These are phyloP conservation scores for Cutaneotrichosporon curvatum DNA, from an alignment of 1,284 basidiomycete genomes.

Conservation along the genomic window DNA sequence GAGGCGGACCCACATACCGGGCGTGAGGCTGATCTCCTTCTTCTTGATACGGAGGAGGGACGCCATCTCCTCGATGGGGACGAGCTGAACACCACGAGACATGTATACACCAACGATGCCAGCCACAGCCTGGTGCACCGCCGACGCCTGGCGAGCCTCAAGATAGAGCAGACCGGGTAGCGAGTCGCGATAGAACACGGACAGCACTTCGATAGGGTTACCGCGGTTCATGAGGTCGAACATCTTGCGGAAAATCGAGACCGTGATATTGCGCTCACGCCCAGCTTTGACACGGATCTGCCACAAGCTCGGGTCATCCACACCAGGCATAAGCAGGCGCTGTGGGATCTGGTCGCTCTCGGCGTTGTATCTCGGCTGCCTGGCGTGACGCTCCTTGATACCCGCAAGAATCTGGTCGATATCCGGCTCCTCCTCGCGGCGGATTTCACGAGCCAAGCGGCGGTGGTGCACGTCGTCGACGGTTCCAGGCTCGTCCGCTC, in stretches of 20 bases:
- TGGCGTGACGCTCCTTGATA: conserved; percentile 71
- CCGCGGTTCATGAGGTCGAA: conserved; percentile 49
- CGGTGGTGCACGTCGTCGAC: conserved; percentile 59
- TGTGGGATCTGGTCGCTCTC: conserved; percentile 94
- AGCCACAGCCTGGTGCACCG: conserved; percentile 75
- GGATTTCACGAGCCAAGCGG: conserved; percentile 65
- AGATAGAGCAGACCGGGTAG: conserved; percentile 93
- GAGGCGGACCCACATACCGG: conserved; percentile 91
- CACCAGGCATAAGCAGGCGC: conserved; percentile 90
- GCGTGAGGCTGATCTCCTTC: conserved; percentile 75
- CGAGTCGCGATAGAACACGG: conserved; percentile 92
- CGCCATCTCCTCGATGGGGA: conserved; percentile 98
- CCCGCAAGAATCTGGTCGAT: conserved; percentile 80
- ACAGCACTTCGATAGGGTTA: conserved; percentile 73
- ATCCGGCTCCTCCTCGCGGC: conserved; percentile 73
- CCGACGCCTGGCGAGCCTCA: conserved; percentile 79
- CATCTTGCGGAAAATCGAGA: conserved; percentile 89
- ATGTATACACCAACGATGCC: conserved; percentile 90
- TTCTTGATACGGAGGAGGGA: conserved; percentile 93
- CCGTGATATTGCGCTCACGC: conserved; percentile 84
- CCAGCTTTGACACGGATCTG: conserved; percentile 90
- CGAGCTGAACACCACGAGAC: conserved; percentile 66
- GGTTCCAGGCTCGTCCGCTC: conserved; percentile 55
- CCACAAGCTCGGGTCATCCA: conserved; percentile 93
- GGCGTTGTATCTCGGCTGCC: conserved; percentile 66